Conservation (phyloP, 2,329 filamentous ascomycete species). For the Cladophialophora psammophila region DNA sequence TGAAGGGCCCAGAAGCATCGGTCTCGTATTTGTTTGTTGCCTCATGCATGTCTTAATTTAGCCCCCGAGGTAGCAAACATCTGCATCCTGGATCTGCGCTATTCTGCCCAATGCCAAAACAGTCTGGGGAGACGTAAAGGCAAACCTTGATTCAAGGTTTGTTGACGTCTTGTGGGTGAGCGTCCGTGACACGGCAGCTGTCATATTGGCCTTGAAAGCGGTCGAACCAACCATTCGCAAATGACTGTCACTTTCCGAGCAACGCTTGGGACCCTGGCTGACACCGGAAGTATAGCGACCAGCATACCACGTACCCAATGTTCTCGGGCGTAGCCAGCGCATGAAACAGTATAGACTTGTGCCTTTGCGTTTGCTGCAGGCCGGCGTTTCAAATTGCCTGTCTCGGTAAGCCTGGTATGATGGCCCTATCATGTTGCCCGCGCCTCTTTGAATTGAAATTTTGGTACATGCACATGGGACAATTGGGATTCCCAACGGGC, state of each 20-base stretch:
- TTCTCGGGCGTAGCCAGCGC: conserved; percentile 19
- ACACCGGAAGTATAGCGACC: conserved; percentile 17
- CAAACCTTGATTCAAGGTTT: conserved; percentile 2
- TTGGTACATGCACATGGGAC: conserved; percentile 25
- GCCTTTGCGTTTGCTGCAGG: conserved; percentile 30
- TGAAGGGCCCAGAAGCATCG: conserved; percentile 3
- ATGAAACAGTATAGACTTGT: conserved; percentile 25
- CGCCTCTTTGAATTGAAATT: conserved; percentile 21
- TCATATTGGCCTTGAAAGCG: conserved; percentile 36
- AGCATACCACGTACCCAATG: conserved; percentile 19
- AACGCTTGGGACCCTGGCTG: conserved; percentile 10
- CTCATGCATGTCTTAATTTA: conserved; percentile 26
- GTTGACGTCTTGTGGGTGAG: conserved; percentile 4
- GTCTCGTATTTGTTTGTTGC: conserved; percentile 30
- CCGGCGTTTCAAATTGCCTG: conserved; percentile 25
- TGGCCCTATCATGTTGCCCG: conserved; percentile 10
- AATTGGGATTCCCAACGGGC: conserved; percentile 26
- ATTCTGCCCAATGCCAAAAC: conserved; percentile 16
- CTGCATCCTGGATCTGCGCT: conserved; percentile 8
- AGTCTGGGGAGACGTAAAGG: conserved; percentile 2
- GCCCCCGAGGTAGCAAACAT: conserved; percentile 32
- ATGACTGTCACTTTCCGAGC: conserved; percentile 2
- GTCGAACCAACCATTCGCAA: conserved; percentile 18
- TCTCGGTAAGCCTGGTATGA: conserved; percentile 20
- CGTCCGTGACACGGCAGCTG: conserved; percentile 36